phyloP scores from a whole-genome alignment of 2,329 filamentous ascomycete genomes.

The Trichoderma koningiopsis region DNA sequence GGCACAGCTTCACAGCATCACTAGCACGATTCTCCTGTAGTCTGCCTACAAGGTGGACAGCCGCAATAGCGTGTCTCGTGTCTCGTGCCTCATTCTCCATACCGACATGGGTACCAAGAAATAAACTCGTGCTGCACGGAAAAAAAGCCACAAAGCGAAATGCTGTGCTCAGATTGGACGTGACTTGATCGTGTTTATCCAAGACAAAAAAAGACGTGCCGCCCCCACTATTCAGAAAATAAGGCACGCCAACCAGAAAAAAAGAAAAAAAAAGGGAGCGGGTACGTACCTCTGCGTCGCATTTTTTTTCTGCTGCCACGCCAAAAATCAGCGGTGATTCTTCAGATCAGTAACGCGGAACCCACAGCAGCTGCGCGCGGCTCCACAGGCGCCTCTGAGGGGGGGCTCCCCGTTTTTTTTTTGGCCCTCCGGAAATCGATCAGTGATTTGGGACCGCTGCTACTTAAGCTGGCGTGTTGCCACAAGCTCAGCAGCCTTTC shows the following conservation, averaged over 20 bases:
- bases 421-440: constrained; percentile 32
- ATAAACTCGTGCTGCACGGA: not conserved
- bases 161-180: not conserved
- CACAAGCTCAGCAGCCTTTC: constrained; percentile 27
- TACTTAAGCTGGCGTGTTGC: constrained; percentile 44
- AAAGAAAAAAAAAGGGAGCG: not conserved
- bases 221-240: not conserved
- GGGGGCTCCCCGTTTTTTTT: constrained; percentile 6
- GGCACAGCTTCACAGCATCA: not conserved
- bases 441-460: constrained; percentile 40
- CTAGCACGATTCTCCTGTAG: too few relatives aligned
- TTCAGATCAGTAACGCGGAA: not conserved
- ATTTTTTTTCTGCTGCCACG: not conserved
- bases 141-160: not conserved
- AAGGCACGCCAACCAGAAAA: not conserved
- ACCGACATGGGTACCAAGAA: not conserved
- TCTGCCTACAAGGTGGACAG: not conserved
- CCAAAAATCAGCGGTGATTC: not conserved
- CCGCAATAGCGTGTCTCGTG: not conserved
- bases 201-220: not conserved
- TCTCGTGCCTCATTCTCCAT: not conserved
- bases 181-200: constrained; percentile 8
- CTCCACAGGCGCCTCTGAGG: not conserved
- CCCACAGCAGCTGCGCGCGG: not conserved
- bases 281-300: not conserved